Evolutionary conservation across 2,329 filamentous ascomycete genomes (phyloP).

Genomic region (Diplodia corticola): DNA sequence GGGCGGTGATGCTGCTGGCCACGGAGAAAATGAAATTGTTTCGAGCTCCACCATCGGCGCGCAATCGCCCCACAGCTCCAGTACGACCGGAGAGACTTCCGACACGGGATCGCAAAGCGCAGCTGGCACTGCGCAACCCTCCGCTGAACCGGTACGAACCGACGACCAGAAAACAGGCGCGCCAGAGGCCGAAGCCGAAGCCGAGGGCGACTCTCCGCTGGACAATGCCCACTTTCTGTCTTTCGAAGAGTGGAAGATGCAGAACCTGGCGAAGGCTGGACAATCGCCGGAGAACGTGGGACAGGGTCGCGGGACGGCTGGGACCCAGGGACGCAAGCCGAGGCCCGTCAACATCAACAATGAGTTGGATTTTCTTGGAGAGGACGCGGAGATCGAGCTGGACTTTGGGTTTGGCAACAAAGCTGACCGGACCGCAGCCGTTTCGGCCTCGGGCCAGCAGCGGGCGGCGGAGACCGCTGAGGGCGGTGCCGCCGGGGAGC

Average conservation of each 20-base stretch:
- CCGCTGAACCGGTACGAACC: conserved; percentile 15
- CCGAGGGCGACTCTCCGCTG: conserved; percentile 64
- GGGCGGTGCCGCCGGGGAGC: conserved; percentile 27
- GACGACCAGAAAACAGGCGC: background rate
- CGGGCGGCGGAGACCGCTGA: background rate
- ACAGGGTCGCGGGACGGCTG: conserved; percentile 52
- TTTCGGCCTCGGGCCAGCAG: conserved; percentile 1
- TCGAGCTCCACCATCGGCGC: conserved; percentile 22
- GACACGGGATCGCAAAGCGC: conserved; percentile 1
- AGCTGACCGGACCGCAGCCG: conserved; percentile 6
- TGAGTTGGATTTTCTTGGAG: conserved; percentile 76
- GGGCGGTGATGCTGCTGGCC: background rate
- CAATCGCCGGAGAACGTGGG: conserved; percentile 71
- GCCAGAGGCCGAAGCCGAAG: conserved; percentile 42
- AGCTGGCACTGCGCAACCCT: conserved; percentile 7
- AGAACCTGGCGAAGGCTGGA: conserved; percentile 82
- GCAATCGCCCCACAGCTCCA: background rate
- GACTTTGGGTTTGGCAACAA: conserved; percentile 61
- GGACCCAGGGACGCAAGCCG: conserved; percentile 50
- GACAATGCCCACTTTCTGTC: conserved; percentile 86
- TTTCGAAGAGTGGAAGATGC: conserved; percentile 97
- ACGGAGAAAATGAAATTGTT: conserved; percentile 18
- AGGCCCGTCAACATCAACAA: conserved; percentile 61
- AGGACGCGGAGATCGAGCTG: conserved; percentile 83
- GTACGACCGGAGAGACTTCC: background rate